These are phyloP conservation scores for Taiozyma sp. DNA, from an alignment of 1,139 yeast genomes.

Conservation along the genomic window DNA sequence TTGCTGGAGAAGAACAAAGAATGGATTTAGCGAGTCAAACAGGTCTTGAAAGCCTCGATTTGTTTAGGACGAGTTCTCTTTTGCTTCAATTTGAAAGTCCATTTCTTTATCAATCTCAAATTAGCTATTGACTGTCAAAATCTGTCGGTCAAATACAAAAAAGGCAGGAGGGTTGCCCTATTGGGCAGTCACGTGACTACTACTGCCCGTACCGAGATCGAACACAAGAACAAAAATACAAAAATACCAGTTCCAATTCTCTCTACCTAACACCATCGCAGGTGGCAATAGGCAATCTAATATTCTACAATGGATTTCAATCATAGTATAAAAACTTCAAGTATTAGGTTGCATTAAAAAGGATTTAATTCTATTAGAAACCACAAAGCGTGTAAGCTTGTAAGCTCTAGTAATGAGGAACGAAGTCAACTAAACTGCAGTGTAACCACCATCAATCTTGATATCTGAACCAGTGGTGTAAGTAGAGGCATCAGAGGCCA, in stretches of 20 bases:
- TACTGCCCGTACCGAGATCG: not conserved
- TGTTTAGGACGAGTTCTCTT: not conserved
- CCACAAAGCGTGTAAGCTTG: not conserved
- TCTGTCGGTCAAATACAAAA: not conserved
- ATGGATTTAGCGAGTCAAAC: not conserved
- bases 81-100: not conserved
- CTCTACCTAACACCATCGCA: too few species aligned
- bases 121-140: not conserved
- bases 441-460: constrained; percentile 83
- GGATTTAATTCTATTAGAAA: not conserved
- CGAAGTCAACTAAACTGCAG: constrained; percentile 12
- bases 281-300: too few species aligned
- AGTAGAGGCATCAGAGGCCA: constrained; percentile 83
- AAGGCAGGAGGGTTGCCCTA: not conserved
- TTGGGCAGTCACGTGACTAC: not conserved
- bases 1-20: not conserved
- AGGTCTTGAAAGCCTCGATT: not conserved
- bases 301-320: too few species aligned
- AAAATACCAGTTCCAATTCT: too few species aligned
- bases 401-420: not conserved
- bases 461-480: constrained; percentile 83
- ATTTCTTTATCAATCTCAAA: not conserved
- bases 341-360: not conserved
- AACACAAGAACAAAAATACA: too few species aligned
- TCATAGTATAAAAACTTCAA: not conserved